Base-by-base conservation (phyloP, 331 rosid genomes). In the Malus hybrid region DNA sequence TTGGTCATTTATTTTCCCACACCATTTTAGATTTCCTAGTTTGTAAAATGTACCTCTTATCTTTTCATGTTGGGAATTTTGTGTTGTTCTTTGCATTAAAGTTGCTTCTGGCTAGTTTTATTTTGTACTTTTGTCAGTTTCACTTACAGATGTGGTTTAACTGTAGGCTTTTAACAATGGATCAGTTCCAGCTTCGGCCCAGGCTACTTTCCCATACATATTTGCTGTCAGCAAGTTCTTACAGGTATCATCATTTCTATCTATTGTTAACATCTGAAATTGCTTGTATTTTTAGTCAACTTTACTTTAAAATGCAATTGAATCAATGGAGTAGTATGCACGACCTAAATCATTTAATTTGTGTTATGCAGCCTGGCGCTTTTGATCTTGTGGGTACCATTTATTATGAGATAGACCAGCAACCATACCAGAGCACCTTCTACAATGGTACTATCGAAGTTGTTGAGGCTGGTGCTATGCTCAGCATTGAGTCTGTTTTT, bases 321-420 rank as follows among this genome's bases (percentile, higher is more conserved):
- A 24, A 24, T 44, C 55, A 39, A 28, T 6, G 7, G 16, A 77
- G 29, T 19, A n/a, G n/a, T n/a, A n/a, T n/a, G n/a, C n/a, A n/a
- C n/a, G 62, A 74, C 52, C 60, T 48, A 67, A 62, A 81, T 72
- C 65, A 16, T 33, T 79, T 70, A 60, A 65, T 75, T 79, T 59
- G 59, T 67, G 52, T 74, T 65, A 48, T 86, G 86, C 88, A 95
- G 99, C 87, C 97, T 44, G 99, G 97, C 63, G 85, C 80, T 63
- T 95, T 88, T 89, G 97, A 95, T 87, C 97, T 95, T 50, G 97
- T 92, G 60, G 97, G 97, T 50, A 83, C 93, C 67, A 82, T 92
- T 63, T 22, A 87, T n/a, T 91, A 95, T 70, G 97, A 95, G 83
- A 87, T 92, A 34, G 97, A 92, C 52, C 90, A 95, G 75, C 87